Conservation (phyloP, 2,329 filamentous ascomycete genomes). For the Monilinia vaccinii-corymbosi region DNA sequence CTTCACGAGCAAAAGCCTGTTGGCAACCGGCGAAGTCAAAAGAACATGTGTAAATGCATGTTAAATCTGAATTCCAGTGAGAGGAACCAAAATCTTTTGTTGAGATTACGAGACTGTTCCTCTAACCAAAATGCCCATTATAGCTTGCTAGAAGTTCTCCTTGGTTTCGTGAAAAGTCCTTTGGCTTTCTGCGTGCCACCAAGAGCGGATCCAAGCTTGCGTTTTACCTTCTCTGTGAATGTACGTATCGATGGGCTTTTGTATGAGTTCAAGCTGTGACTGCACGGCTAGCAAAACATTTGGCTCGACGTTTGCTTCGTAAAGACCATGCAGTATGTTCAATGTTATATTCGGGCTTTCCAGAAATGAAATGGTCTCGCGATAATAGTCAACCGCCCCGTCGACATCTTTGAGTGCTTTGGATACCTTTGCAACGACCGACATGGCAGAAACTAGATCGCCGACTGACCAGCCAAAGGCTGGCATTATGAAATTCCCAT, state of each 20-base stretch:
- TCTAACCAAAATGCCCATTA: not conserved
- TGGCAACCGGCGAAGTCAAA: not conserved
- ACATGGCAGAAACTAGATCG: not conserved
- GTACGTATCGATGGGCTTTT: not conserved
- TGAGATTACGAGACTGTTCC: too few relatives aligned
- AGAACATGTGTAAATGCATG: not conserved
- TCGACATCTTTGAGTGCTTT: not conserved
- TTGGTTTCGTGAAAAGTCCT: too few relatives aligned
- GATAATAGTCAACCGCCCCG: not conserved
- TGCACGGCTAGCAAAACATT: not conserved
- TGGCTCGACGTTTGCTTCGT: not conserved
- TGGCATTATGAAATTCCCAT: too few relatives aligned
- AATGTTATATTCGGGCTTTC: not conserved
- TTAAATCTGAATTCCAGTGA: too few relatives aligned
- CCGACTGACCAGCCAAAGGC: conserved; percentile 1
- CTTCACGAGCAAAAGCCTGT: not conserved
- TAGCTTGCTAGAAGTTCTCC: too few relatives aligned
- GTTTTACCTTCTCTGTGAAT: not conserved
- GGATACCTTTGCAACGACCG: not conserved
- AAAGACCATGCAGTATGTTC: not conserved
- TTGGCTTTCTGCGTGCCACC: too few relatives aligned
- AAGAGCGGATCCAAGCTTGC: too few relatives aligned
- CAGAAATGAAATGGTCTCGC: not conserved
- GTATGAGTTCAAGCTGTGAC: not conserved
- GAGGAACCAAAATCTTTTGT: too few relatives aligned